Base-by-base conservation (phyloP, 2,329 filamentous ascomycete species). In the Didymella pinodella region DNA sequence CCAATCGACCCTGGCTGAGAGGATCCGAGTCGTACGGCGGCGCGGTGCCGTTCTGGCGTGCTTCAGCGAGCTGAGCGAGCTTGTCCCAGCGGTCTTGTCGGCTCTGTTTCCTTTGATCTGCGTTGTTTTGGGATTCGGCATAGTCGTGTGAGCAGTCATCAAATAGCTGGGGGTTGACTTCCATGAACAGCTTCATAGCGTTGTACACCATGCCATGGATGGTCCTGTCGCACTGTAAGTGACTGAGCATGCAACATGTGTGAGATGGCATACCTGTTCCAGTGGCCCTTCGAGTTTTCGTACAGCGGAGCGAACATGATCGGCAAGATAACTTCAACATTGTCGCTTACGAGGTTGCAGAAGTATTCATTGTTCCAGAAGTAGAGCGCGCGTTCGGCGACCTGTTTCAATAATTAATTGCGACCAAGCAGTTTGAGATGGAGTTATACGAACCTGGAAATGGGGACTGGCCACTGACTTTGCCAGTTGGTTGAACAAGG, bases 301-400 rank as follows among this genome's bases (percentile, higher is more conserved):
- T 97, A 99, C 29, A 99, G 84, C 2, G 95, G 94, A 26, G 94
- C 93, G 80, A 99, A 99, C 95, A 99, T 99, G 75, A 99, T 99
- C 3, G 95, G 95, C 44, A 99, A 84, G 70, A 99, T 99, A 46
- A 97, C 94, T 73, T 98, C 94, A 54, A 99, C 95, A 72, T 99
- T 99, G 80, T 99, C 95, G 82, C 93, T 97, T 67, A 99, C 95
- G 59, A 99, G 84, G 75, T 98, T 99, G 84, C 95, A 99, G 81
- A 99, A 99, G 78, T 99, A 99, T 78, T 99, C 95, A 75, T 99
- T 99, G 84, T 99, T 99, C 95, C 95, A 99, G 82, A 99, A 99
- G 81, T 99, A 99, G 28, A 99, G 85, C 5, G 95, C 95, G 66
- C 95, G 88, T 81, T 99, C 95, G 18, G 95, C 95, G 58, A 99